These are phyloP conservation scores for Neonectria coccinea DNA, from an alignment of 2,329 filamentous ascomycete species.

Conservation along the genomic window DNA sequence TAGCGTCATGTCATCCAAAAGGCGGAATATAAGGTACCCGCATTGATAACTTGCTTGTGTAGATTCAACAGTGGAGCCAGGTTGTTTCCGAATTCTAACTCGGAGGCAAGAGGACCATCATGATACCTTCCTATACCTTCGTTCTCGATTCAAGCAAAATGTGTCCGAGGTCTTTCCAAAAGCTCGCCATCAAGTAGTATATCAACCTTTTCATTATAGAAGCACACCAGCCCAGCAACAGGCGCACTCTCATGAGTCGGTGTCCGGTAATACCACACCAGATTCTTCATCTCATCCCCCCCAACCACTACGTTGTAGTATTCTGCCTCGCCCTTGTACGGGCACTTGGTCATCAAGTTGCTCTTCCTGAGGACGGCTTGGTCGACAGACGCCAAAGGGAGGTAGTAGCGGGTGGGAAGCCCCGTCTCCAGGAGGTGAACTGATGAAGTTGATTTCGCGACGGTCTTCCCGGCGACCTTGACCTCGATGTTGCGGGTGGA, in stretches of 20 bases:
- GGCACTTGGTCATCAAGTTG: conserved; percentile 67
- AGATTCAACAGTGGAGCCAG: no score
- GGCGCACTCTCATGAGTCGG: conserved; percentile 67
- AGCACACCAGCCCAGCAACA: conserved; percentile 69
- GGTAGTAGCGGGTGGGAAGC: conserved; percentile 69
- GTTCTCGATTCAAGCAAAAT: conserved; percentile 35
- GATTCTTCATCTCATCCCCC: conserved; percentile 58
- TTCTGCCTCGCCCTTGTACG: conserved; percentile 74
- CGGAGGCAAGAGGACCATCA: no score
- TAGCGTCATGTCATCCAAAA: neutral
- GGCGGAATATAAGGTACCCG: neutral
- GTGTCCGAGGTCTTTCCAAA: conserved; percentile 47
- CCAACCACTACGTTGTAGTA: conserved; percentile 69
- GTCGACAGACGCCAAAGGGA: conserved; percentile 65
- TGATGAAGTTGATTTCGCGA: conserved; percentile 59
- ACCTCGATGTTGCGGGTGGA: conserved; percentile 67
- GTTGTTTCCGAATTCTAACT: no score
- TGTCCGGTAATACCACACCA: conserved; percentile 72
- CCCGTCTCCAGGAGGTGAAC: conserved; percentile 72
- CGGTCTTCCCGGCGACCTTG: conserved; percentile 56
- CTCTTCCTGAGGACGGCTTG: conserved; percentile 60
- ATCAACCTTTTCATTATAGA: conserved; percentile 77
- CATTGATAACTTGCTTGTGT: neutral
- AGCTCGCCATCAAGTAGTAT: conserved; percentile 66
- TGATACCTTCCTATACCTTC: no score